Conservation (phyloP, 148 eudicot species). For the Dianthus caryophyllus region DNA sequence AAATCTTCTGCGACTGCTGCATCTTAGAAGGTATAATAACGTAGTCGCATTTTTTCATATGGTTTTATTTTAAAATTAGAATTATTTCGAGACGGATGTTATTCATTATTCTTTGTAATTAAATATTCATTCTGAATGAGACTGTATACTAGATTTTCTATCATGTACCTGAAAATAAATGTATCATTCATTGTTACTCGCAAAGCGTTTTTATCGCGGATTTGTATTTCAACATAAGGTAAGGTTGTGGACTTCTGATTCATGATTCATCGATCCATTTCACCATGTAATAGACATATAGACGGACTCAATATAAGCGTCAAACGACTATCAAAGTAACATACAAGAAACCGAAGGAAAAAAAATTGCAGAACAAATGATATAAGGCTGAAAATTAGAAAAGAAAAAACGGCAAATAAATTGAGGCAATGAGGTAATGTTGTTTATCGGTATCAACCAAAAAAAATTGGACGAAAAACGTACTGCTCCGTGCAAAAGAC, state of each 20-base stretch:
- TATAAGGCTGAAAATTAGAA: too few relatives aligned
- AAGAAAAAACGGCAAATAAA: too few relatives aligned
- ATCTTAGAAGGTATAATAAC: background rate
- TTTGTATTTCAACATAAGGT: too few relatives aligned
- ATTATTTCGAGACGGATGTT: background rate
- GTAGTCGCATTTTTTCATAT: background rate
- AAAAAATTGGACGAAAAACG: background rate
- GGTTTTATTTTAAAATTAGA: background rate
- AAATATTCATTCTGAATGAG: background rate
- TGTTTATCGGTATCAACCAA: background rate
- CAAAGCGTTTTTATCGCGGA: background rate
- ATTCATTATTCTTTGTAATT: constrained; percentile 1
- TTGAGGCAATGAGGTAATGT: too few relatives aligned
- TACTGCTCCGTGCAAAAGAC: constrained; percentile 2
- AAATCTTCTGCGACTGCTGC: constrained; percentile 2
- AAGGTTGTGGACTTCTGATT: too few relatives aligned
- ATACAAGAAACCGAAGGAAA: too few relatives aligned
- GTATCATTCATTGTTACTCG: background rate
- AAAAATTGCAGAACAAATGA: too few relatives aligned
- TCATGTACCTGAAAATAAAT: background rate
- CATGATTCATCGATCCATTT: too few relatives aligned
- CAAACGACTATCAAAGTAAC: too few relatives aligned
- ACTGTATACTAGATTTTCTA: background rate
- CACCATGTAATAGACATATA: too few relatives aligned
- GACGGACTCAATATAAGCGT: too few relatives aligned